These are phyloP conservation scores for Tillandsia leiboldiana DNA, from an alignment of 176 grass and related monocot genomes.

Conservation along the genomic window DNA sequence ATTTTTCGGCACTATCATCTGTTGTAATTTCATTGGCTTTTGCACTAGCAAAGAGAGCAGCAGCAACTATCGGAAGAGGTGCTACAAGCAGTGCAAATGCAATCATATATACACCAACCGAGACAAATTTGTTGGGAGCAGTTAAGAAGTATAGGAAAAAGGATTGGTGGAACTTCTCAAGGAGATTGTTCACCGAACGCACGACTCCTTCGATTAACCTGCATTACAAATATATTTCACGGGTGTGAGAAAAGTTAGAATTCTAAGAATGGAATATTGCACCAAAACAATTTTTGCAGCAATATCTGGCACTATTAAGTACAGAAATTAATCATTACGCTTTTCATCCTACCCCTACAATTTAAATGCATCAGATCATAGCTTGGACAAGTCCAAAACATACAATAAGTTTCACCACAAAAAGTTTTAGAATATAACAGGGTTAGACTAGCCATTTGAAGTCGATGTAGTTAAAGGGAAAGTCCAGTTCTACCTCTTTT, in stretches of 20 bases:
- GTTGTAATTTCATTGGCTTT: conserved; percentile 17
- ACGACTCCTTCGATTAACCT: conserved; percentile 89
- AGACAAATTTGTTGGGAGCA: conserved; percentile 84
- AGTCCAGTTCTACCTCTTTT: too few relatives aligned
- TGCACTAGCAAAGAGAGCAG: conserved; percentile 48
- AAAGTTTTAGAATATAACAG: too few relatives aligned
- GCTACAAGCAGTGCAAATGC: conserved; percentile 64
- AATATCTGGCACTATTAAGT: neutral
- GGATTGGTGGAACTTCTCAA: conserved; percentile 97
- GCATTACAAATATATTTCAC: conserved; percentile 29
- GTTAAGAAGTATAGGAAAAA: conserved; percentile 97
- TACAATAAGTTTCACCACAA: neutral
- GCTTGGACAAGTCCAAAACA: neutral
- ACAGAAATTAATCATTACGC: neutral
- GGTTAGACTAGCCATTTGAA: too few relatives aligned
- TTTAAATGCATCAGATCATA: neutral
- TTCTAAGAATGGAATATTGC: neutral
- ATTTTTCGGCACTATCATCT: neutral
- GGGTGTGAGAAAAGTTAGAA: conserved; percentile 3
- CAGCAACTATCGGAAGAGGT: conserved; percentile 81
- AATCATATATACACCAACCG: conserved; percentile 97
- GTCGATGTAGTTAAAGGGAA: too few relatives aligned
- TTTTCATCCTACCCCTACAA: neutral
- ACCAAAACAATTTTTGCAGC: neutral
- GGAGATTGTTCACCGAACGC: conserved; percentile 81